Evolutionary conservation across 2,329 filamentous ascomycete species (phyloP).

Genomic region (Juglanconis oblonga): DNA sequence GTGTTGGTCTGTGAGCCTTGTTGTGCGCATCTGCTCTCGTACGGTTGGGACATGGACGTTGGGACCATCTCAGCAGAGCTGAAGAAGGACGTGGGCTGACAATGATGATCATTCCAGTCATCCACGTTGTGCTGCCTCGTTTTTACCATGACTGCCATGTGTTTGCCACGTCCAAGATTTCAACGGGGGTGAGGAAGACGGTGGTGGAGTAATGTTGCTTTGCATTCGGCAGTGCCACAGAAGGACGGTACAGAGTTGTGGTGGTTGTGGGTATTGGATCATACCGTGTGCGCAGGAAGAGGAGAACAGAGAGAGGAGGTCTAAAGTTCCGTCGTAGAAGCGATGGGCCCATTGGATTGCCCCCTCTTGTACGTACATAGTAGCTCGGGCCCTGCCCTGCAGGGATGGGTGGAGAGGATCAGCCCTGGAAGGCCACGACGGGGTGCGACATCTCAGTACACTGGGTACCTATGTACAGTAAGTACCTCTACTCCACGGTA

Average conservation of each 20-base stretch:
- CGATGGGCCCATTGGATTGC: background rate
- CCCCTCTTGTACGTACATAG: background rate
- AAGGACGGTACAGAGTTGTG: no score
- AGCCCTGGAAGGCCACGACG: conserved; percentile 3
- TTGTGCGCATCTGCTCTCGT: no score
- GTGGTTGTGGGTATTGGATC: no score
- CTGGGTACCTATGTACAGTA: no score
- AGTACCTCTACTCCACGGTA: no score
- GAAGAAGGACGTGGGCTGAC: no score
- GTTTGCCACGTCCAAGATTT: background rate
- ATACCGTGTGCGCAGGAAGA: background rate
- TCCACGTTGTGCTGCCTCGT: background rate
- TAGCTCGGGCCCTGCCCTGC: background rate
- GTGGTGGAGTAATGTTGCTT: background rate
- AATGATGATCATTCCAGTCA: no score
- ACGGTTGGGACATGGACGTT: no score
- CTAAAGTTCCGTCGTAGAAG: background rate
- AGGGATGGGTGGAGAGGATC: background rate
- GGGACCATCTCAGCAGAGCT: no score
- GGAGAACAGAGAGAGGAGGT: background rate
- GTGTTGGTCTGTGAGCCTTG: no score
- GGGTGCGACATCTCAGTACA: background rate
- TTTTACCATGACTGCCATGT: background rate
- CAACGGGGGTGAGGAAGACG: background rate
- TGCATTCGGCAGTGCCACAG: background rate